Conservation (phyloP, 73 alveolate genomes). For the Effrenium voratum region DNA sequence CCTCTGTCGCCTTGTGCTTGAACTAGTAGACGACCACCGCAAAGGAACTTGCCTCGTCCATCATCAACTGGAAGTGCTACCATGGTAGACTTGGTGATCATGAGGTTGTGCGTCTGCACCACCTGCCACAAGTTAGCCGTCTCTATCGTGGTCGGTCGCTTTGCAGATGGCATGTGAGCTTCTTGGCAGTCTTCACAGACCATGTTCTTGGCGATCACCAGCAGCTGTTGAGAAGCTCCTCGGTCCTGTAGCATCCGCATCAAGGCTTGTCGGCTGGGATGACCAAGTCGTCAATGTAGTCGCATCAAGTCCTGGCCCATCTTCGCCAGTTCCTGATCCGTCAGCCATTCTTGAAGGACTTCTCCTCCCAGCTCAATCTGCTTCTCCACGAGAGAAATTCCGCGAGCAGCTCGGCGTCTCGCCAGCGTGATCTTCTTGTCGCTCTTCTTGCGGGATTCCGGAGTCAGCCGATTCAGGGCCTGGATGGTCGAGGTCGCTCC, state of each 20-base stretch:
- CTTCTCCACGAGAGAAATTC: neutral
- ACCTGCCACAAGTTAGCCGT: neutral
- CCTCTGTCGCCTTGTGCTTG: neutral
- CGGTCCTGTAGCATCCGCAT: neutral
- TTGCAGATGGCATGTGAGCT: neutral
- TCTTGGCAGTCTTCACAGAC: neutral
- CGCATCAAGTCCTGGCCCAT: neutral
- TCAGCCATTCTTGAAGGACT: constrained; percentile 23
- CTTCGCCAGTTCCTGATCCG: neutral
- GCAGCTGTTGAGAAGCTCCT: neutral
- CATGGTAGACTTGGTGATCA: neutral
- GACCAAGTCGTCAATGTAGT: constrained; percentile 17
- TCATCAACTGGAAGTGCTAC: constrained; percentile 12
- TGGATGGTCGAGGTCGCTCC: neutral
- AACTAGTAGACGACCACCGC: neutral
- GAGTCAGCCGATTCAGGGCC: neutral
- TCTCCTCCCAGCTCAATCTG: neutral
- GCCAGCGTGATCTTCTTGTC: neutral
- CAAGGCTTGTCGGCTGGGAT: neutral
- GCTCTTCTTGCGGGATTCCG: neutral
- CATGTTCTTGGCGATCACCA: neutral
- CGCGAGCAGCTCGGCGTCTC: neutral
- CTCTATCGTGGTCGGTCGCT: neutral
- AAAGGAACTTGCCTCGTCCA: constrained; percentile 28
- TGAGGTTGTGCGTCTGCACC: constrained; percentile 11